Evolutionary conservation across 768 basidiomycete genomes (phyloP).

Genomic region (Dictyophora rubrovolvata): DNA sequence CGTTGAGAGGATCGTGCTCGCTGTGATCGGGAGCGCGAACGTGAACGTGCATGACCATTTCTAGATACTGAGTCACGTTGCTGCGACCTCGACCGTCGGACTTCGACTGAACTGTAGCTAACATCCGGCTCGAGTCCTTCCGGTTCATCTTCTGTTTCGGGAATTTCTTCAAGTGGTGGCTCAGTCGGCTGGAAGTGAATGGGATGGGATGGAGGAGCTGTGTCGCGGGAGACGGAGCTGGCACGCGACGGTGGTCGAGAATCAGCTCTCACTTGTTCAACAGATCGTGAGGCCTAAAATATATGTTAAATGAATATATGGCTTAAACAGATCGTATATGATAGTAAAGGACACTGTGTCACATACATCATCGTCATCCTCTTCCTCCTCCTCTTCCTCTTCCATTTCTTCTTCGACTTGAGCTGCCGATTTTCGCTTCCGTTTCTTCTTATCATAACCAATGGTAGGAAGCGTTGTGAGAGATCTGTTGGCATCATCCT

Average conservation of each 20-base stretch:
- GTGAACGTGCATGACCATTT: background rate
- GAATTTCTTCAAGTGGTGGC: constrained; percentile 42
- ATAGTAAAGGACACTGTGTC: too few relatives aligned
- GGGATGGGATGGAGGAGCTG: constrained; percentile 31
- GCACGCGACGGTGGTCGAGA: constrained; percentile 29
- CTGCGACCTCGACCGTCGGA: background rate
- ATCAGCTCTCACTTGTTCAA: constrained; percentile 9
- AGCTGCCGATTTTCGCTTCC: constrained; percentile 34
- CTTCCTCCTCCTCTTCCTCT: constrained; percentile 33
- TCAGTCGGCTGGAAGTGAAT: constrained; percentile 12
- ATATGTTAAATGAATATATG: constrained; percentile 7
- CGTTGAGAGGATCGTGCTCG: background rate
- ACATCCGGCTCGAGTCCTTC: background rate
- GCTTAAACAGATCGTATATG: background rate
- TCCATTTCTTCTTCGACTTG: constrained; percentile 35
- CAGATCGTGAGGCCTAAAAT: background rate
- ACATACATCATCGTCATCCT: constrained; percentile 35
- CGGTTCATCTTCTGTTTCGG: constrained; percentile 48
- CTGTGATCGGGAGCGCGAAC: background rate
- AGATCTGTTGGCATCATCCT: constrained; percentile 40
- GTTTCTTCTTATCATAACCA: constrained; percentile 50
- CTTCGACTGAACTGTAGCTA: background rate
- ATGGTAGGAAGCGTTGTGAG: constrained; percentile 61
- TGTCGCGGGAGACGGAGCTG: constrained; percentile 27
- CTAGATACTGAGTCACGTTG: background rate